A percentile compares a stretch with the other conserved stretches of the same genome.
Evolutionary conservation across 306 rosid species (phyloP).

Genomic region (Medicago arabica): DNA sequence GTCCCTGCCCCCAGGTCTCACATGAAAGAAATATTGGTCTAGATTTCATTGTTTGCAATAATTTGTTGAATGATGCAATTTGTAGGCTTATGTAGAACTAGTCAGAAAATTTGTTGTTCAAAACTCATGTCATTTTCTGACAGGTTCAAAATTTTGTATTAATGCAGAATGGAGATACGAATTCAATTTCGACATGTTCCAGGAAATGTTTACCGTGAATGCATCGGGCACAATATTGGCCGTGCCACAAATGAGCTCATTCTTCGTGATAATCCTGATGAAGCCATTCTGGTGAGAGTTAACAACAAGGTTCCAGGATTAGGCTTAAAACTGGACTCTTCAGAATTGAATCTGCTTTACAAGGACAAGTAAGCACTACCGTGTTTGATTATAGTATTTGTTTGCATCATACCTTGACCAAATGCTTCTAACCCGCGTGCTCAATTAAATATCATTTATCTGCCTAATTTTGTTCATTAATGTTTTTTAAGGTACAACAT

Average conservation of each 20-base stretch:
- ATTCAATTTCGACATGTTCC: slow-evolving; percentile 84
- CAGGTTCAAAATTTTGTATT: slow-evolving; percentile 15
- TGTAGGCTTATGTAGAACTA: slow-evolving; percentile 19
- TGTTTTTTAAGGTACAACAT: slow-evolving; percentile 63
- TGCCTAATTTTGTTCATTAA: slow-evolving; percentile 16
- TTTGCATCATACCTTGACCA: slow-evolving; percentile 26
- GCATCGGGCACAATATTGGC: slow-evolving; percentile 67
- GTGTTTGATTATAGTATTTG: slow-evolving; percentile 13
- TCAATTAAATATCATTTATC: not conserved
- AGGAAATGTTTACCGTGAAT: slow-evolving; percentile 70
- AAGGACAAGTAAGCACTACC: slow-evolving; percentile 76
- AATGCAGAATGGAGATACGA: slow-evolving; percentile 92
- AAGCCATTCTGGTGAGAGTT: slow-evolving; percentile 83
- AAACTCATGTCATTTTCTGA: slow-evolving; percentile 23
- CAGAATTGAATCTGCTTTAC: slow-evolving; percentile 84
- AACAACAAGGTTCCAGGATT: slow-evolving; percentile 95
- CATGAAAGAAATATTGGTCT: slow-evolving; percentile 17
- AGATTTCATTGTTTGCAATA: not conserved
- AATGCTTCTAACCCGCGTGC: slow-evolving; percentile 12
- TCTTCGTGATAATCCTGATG: slow-evolving; percentile 84
- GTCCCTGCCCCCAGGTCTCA: slow-evolving; percentile 1
- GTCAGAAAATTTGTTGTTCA: slow-evolving; percentile 20
- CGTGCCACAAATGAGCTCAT: slow-evolving; percentile 84
- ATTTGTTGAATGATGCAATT: not conserved
- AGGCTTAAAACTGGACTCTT: slow-evolving; percentile 84